A percentile compares a stretch with the other conserved stretches of the same genome.
phyloP scores from a whole-genome alignment of 768 basidiomycete species.

The Tylopilus sp. region DNA sequence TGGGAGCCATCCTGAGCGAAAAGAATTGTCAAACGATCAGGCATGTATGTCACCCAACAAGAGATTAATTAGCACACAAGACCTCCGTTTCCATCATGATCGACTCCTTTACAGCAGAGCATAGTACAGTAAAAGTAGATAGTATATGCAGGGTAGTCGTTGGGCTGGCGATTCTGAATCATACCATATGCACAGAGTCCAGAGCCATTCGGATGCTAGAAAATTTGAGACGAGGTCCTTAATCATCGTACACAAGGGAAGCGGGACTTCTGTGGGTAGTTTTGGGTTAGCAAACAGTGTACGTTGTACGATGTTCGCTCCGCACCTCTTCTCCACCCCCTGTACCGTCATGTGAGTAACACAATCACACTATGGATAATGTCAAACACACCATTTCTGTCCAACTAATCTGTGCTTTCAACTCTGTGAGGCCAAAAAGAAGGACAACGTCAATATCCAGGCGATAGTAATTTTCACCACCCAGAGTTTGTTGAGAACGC shows the following conservation, averaged over 20 bases:
- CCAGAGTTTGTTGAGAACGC: neutral
- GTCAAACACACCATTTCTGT: too few species aligned
- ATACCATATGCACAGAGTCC: neutral
- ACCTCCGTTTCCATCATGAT: too few species aligned
- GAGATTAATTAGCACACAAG: too few species aligned
- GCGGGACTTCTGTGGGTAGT: slow-evolving; percentile 15
- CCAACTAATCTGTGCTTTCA: slow-evolving; percentile 46
- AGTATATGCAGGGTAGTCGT: neutral
- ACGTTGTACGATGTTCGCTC: neutral
- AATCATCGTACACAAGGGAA: slow-evolving; percentile 20
- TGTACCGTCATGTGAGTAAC: neutral
- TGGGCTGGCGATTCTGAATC: neutral
- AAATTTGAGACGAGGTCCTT: neutral
- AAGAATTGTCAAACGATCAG: too few species aligned
- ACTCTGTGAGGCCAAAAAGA: slow-evolving; percentile 41
- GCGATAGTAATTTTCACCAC: slow-evolving; percentile 10
- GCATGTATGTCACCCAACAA: too few species aligned
- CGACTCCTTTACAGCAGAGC: neutral
- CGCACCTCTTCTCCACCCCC: slow-evolving; percentile 18
- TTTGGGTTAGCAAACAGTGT: neutral
- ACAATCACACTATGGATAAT: too few species aligned
- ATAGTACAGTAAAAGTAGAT: neutral
- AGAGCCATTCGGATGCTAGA: neutral
- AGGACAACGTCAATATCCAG: slow-evolving; percentile 33
- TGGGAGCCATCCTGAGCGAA: too few species aligned